Percentiles rank a stretch among this genome's conserved stretches.
Evolutionary conservation across 73 alveolate species (phyloP).

Genomic region (Urostyla sp.): DNA sequence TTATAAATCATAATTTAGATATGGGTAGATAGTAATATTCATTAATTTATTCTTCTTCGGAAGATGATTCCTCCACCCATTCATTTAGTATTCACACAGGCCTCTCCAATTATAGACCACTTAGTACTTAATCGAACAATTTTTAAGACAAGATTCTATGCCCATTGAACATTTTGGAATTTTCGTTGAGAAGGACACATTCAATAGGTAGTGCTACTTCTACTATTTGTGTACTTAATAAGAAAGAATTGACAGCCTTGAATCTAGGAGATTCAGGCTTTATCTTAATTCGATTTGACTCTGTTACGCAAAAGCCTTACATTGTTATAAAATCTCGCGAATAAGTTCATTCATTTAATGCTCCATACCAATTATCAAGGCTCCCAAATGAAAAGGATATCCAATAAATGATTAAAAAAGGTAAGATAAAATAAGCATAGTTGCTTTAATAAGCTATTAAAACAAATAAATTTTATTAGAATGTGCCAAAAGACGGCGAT

Average conservation of each 20-base stretch:
- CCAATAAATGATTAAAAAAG: not conserved
- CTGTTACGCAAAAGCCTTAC: not conserved
- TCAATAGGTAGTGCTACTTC: conserved; percentile 65
- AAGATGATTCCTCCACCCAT: conserved; percentile 31
- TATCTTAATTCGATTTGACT: conserved; percentile 53
- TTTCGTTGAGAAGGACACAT: conserved; percentile 40
- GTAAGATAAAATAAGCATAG: not conserved
- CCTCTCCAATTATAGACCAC: not conserved
- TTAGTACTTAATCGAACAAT: not conserved
- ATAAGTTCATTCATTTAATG: conserved; percentile 68
- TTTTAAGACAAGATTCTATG: conserved; percentile 17
- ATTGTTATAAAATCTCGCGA: conserved; percentile 33
- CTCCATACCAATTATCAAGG: conserved; percentile 45
- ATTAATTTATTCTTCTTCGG: conserved; percentile 1
- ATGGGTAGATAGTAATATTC: conserved; percentile 38
- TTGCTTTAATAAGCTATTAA: not conserved
- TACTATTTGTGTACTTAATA: conserved; percentile 32
- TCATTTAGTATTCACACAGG: not conserved
- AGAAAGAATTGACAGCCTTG: conserved; percentile 36
- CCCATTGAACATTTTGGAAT: conserved; percentile 37
- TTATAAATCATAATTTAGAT: too few relatives aligned
- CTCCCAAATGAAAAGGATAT: conserved; percentile 22
- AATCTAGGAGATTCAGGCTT: conserved; percentile 74
- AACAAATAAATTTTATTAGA: conserved; percentile 18
- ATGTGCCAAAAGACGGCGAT: conserved; percentile 48